Base-by-base conservation (phyloP, 805 yeast species). In the Hanseniaspora hatyaiensis region DNA sequence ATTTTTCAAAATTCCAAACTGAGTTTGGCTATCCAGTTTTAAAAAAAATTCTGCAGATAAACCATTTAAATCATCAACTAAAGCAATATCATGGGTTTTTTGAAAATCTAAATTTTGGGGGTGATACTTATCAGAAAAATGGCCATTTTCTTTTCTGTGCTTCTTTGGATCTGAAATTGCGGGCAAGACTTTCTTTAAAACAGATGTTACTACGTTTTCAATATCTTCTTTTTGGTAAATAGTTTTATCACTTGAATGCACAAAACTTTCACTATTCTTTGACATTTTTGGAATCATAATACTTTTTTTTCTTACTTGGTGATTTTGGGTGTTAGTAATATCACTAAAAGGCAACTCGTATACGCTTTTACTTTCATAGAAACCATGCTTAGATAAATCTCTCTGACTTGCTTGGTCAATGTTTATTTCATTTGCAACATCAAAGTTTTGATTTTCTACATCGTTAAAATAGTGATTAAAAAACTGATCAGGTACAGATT, bases 161-260 rank as follows among this genome's bases (percentile, higher is more conserved):
- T 30, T 16, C 8, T 16, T 19, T 26, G n/a, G 8, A 18, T 30
- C 26, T 22, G 34, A 8, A 20, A 40, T 30, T 9, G 20, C 28
- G 6, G 45, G 45, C n/a, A 41, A 23, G 4, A 44, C 48, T 15
- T 20, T 44, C 6, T 36, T 36, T 15, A 44, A 30, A 8, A 36
- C 48, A 29, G 11, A 29, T n/a, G 40, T 36, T 30, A 44, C 22
- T 19, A 44, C 24, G 12, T 12, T 15, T 28, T 44, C 41, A 22
- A 44, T 44, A 23, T 44, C 36, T 16, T 44, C 31, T 30, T 30
- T 44, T 23, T 40, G 19, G 28, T n/a, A n/a, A n/a, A 34, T 43
- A 3, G 19, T 28, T 20, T 29, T 24, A 20, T 29, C 28, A 13
- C 34, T 34, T 15, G 8, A 28, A 22, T 34, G 13, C 8, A 18